phyloP scores from a whole-genome alignment of 306 rosid genomes.

The Cicer yamashitae region DNA sequence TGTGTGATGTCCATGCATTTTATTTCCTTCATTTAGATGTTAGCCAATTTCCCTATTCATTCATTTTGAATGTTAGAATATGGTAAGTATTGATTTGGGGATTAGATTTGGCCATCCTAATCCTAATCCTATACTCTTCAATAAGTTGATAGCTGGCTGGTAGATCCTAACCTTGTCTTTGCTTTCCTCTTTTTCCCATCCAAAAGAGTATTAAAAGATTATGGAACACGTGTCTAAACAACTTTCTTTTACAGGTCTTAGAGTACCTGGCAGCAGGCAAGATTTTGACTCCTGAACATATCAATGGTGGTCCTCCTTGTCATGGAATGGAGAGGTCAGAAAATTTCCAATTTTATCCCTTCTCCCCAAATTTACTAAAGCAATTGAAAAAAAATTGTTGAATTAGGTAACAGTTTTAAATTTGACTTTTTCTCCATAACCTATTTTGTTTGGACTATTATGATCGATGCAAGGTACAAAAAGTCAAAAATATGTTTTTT shows the following conservation, averaged over 20 bases:
- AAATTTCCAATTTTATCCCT: slow-evolving; percentile 18
- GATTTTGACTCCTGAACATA: slow-evolving; percentile 84
- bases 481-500: neutral
- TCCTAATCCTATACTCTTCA: neutral
- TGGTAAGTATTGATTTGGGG: slow-evolving; percentile 24
- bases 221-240: slow-evolving; percentile 9
- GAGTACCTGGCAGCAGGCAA: slow-evolving; percentile 80
- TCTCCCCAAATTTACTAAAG: neutral
- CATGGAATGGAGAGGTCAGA: slow-evolving; percentile 97
- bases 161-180: slow-evolving; percentile 23
- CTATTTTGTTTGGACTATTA: slow-evolving; percentile 26
- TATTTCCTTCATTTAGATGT: slow-evolving; percentile 32
- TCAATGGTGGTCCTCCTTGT: slow-evolving; percentile 84
- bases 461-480: slow-evolving; percentile 16
- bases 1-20: slow-evolving; percentile 20
- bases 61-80: slow-evolving; percentile 11
- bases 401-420: slow-evolving; percentile 10
- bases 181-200: neutral
- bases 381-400: slow-evolving; percentile 1
- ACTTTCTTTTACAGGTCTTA: slow-evolving; percentile 65
- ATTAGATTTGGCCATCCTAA: slow-evolving; percentile 24
- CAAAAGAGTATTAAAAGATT: slow-evolving; percentile 24
- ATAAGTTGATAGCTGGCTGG: slow-evolving; percentile 19
- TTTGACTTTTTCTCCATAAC: neutral
- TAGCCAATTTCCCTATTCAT: slow-evolving; percentile 16